Percentiles rank a stretch among this genome's conserved stretches.
phyloP scores from a whole-genome alignment of 257 asterid species.

The Knoxia roxburghii region DNA sequence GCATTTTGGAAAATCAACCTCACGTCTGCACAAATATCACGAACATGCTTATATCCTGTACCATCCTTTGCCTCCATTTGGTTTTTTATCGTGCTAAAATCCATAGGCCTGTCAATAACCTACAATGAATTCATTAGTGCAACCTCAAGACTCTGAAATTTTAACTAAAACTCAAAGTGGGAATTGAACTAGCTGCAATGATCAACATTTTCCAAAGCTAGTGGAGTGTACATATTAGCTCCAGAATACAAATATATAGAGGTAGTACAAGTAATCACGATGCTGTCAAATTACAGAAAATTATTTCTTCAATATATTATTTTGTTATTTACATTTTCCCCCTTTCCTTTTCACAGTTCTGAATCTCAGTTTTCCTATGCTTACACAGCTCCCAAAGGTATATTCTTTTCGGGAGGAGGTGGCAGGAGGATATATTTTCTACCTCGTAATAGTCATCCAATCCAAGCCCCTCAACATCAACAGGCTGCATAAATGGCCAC shows the following conservation, averaged over 20 bases:
- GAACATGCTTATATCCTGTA: constrained; percentile 81
- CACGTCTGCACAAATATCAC: constrained; percentile 77
- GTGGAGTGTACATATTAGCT: neutral
- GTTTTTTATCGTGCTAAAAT: constrained; percentile 90
- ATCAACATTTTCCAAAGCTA: neutral
- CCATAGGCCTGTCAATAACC: constrained; percentile 99
- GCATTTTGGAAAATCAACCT: constrained; percentile 77
- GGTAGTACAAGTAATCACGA: neutral
- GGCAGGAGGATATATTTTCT: neutral
- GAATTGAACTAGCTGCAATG: neutral
- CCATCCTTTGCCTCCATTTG: constrained; percentile 99
- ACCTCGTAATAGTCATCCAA: constrained; percentile 88
- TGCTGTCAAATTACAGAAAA: neutral
- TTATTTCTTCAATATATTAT: neutral
- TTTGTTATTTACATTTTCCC: neutral
- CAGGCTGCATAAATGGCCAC: constrained; percentile 98
- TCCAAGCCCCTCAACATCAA: constrained; percentile 93
- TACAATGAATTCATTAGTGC: constrained; percentile 24
- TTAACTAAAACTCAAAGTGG: neutral
- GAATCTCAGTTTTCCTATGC: constrained; percentile 6
- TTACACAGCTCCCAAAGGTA: neutral
- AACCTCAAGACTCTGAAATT: constrained; percentile 1
- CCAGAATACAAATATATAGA: neutral
- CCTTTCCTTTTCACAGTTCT: neutral
- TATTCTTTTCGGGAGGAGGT: neutral